Conservation (phyloP, 257 asterid species). For the Eucommia ulmoides region DNA sequence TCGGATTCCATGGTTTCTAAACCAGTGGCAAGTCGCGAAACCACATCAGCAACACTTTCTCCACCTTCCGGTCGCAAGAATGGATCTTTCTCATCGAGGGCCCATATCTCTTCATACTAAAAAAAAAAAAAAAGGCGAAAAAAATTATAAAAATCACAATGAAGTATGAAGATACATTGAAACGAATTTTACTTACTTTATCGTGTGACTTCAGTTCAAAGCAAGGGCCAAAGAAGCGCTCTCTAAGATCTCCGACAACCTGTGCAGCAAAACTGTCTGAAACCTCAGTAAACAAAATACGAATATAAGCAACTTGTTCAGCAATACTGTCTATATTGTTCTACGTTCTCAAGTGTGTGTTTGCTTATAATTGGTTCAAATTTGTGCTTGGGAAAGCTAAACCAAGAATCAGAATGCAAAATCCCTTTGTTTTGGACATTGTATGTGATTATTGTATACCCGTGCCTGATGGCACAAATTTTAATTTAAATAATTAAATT, state of each 20-base stretch:
- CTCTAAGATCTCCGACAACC: constrained; percentile 63
- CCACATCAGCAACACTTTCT: constrained; percentile 96
- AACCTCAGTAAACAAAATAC: too few species aligned
- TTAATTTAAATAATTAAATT: too few species aligned
- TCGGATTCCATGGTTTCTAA: constrained; percentile 50
- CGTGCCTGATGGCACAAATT: too few species aligned
- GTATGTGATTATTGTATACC: too few species aligned
- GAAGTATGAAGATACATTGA: constrained; percentile 4
- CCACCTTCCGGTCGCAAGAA: constrained; percentile 85
- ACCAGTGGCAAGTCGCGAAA: constrained; percentile 61
- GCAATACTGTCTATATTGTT: too few species aligned
- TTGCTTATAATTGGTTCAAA: too few species aligned
- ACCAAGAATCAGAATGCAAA: too few species aligned
- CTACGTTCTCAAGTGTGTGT: too few species aligned
- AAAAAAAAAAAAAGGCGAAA: constrained; percentile 8
- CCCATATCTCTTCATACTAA: constrained; percentile 90
- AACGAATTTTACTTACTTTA: constrained; percentile 38
- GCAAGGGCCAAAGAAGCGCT: constrained; percentile 71
- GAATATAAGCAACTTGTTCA: too few species aligned
- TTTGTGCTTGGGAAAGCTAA: too few species aligned
- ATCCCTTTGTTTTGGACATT: too few species aligned
- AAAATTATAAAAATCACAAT: not conserved
- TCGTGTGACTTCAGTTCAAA: constrained; percentile 82
- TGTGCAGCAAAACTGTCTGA: constrained; percentile 15
- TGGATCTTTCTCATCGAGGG: constrained; percentile 83